Conservation (phyloP, 2,329 filamentous ascomycete species). For the Rhinocladiella similis region DNA sequence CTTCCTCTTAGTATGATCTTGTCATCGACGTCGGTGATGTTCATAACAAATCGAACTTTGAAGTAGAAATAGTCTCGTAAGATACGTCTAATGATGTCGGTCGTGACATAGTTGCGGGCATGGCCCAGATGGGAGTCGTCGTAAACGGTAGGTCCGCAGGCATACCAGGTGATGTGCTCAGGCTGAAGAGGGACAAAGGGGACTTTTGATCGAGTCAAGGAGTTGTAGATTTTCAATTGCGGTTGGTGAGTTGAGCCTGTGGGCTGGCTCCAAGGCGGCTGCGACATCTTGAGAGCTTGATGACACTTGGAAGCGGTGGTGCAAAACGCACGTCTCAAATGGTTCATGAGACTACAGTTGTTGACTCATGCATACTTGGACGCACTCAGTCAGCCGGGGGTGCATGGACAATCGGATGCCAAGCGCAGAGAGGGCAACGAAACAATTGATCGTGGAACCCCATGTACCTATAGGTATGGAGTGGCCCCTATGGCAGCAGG, state of each 20-base stretch:
- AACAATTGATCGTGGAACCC: background rate
- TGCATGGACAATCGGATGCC: background rate
- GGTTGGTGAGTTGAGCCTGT: slow-evolving; percentile 42
- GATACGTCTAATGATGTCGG: slow-evolving; percentile 83
- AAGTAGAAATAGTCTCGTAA: slow-evolving; percentile 81
- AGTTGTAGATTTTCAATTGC: slow-evolving; percentile 77
- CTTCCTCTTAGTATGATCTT: slow-evolving; percentile 70
- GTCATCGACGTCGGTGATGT: slow-evolving; percentile 83
- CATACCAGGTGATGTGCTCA: slow-evolving; percentile 76
- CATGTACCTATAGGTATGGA: background rate
- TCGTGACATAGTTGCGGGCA: slow-evolving; percentile 86
- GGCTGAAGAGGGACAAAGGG: slow-evolving; percentile 72
- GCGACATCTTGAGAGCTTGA: slow-evolving; percentile 28
- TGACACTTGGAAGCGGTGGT: slow-evolving; percentile 12
- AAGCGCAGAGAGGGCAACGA: background rate
- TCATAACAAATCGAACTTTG: slow-evolving; percentile 85
- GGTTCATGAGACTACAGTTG: slow-evolving; percentile 14
- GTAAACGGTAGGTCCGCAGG: slow-evolving; percentile 84
- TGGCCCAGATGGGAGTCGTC: slow-evolving; percentile 81
- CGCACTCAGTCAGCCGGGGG: background rate
- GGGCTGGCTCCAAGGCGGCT: slow-evolving; percentile 48
- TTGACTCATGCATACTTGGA: slow-evolving; percentile 17
- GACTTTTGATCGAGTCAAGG: slow-evolving; percentile 71
- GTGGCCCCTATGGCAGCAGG: too few relatives aligned
- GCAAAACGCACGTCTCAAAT: slow-evolving; percentile 20